A percentile compares a stretch with the other conserved stretches of the same genome.
Conservation (phyloP, 2,329 filamentous ascomycete species). For the Fusarium cicatricum region DNA sequence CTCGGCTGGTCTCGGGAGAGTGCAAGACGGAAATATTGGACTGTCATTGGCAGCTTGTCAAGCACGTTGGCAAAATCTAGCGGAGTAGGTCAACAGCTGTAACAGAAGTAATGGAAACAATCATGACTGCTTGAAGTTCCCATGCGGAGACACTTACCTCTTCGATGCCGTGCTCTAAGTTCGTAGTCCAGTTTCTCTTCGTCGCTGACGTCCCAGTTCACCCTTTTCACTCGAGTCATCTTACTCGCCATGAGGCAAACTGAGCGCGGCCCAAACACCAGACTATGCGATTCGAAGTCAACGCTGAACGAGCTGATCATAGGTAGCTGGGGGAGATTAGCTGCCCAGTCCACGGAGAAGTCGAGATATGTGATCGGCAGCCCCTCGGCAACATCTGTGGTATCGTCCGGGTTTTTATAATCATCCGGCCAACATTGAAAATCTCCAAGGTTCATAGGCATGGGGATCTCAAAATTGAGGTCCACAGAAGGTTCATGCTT, state of each 20-base stretch:
- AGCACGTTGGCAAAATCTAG: neutral
- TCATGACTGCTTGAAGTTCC: no score
- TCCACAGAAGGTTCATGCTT: neutral
- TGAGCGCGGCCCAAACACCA: neutral
- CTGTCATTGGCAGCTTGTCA: neutral
- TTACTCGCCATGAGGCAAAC: constrained; percentile 3
- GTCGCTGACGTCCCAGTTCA: neutral
- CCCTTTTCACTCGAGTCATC: constrained; percentile 1
- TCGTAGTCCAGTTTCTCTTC: fast-evolving
- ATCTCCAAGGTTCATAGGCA: neutral
- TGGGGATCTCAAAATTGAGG: neutral
- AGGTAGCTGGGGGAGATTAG: constrained; percentile 1
- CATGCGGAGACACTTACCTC: neutral
- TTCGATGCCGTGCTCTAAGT: neutral
- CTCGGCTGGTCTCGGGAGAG: constrained; percentile 1
- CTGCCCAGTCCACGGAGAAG: neutral
- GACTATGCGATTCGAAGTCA: neutral
- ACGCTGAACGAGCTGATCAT: neutral
- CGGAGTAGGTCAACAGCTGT: no score
- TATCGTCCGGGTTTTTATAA: neutral
- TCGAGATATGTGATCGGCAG: neutral
- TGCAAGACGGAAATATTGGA: neutral
- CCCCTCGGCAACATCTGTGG: neutral
- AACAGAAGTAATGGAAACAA: no score
- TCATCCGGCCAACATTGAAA: neutral